Conservation (phyloP, 306 rosid species). For the Quercus cerris region DNA sequence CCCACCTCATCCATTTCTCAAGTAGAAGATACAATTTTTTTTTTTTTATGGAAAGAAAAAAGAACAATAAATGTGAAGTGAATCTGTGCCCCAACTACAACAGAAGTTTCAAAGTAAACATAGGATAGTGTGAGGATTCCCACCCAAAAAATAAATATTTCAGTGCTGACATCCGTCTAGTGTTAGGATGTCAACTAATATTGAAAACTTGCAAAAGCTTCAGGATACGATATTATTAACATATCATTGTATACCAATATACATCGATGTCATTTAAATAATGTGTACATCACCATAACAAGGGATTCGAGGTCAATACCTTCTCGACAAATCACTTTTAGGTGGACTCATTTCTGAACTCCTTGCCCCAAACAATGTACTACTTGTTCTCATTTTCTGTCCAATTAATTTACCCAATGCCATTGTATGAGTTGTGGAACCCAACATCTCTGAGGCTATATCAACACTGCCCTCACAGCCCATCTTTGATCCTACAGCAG, state of each 20-base stretch:
- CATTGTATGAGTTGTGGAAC: conserved; percentile 45
- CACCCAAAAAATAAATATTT: background rate
- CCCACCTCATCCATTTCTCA: too few species aligned
- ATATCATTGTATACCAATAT: background rate
- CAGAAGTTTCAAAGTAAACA: background rate
- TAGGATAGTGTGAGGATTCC: background rate
- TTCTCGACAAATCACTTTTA: conserved; percentile 28
- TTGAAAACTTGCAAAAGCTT: background rate
- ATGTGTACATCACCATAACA: background rate
- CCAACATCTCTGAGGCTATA: conserved; percentile 60
- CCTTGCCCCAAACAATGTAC: conserved; percentile 17
- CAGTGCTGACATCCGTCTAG: background rate
- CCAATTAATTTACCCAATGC: conserved; percentile 57
- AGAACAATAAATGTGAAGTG: background rate
- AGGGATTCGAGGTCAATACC: conserved; percentile 37
- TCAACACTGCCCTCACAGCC: conserved; percentile 44
- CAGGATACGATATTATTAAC: background rate
- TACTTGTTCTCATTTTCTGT: conserved; percentile 27
- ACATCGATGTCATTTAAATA: background rate
- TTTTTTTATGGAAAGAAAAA: background rate
- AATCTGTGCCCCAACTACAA: background rate
- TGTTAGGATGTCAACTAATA: background rate
- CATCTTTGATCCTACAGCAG: conserved; percentile 44
- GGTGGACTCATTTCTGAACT: conserved; percentile 28
- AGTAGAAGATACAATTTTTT: too few species aligned